These are phyloP conservation scores for Talaromyces sp. DNA, from an alignment of 2,329 filamentous ascomycete species.

Conservation along the genomic window DNA sequence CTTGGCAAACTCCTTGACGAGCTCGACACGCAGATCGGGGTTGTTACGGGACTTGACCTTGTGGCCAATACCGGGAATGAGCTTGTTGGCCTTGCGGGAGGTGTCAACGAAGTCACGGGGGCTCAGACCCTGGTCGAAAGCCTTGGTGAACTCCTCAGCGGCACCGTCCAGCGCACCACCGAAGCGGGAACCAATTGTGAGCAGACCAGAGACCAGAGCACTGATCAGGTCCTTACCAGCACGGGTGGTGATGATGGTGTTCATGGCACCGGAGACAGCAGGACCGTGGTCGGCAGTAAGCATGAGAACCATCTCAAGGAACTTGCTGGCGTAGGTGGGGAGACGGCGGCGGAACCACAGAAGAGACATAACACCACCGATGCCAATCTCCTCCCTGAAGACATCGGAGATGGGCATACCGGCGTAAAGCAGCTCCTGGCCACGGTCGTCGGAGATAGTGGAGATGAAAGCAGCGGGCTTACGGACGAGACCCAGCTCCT, in stretches of 20 bases:
- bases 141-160: conserved; percentile 97
- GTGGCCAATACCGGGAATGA: conserved; percentile 98
- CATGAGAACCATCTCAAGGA: conserved; percentile 99
- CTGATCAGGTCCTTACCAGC: conserved; percentile 98
- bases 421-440: conserved; percentile 96
- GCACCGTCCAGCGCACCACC: conserved; percentile 98
- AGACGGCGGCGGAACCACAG: conserved; percentile 99
- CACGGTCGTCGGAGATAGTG: conserved; percentile 99
- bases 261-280: conserved; percentile 99
- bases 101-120: conserved; percentile 98
- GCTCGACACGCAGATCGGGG: conserved; percentile 98
- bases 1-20: conserved; percentile 98
- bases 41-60: conserved; percentile 99
- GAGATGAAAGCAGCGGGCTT: conserved; percentile 99
- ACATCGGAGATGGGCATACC: conserved; percentile 99
- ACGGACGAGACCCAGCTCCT: conserved; percentile 98
- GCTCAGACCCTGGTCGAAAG: conserved; percentile 96
- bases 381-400: conserved; percentile 97
- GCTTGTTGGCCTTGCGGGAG: conserved; percentile 99
- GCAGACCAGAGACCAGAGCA: conserved; percentile 90
- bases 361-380: conserved; percentile 99
- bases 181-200: conserved; percentile 97
- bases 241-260: conserved; percentile 99
- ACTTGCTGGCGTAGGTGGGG: conserved; percentile 94
- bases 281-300: conserved; percentile 98